These are phyloP conservation scores for Ajuga chamaepitys DNA, from an alignment of 257 asterid species.

Conservation along the genomic window DNA sequence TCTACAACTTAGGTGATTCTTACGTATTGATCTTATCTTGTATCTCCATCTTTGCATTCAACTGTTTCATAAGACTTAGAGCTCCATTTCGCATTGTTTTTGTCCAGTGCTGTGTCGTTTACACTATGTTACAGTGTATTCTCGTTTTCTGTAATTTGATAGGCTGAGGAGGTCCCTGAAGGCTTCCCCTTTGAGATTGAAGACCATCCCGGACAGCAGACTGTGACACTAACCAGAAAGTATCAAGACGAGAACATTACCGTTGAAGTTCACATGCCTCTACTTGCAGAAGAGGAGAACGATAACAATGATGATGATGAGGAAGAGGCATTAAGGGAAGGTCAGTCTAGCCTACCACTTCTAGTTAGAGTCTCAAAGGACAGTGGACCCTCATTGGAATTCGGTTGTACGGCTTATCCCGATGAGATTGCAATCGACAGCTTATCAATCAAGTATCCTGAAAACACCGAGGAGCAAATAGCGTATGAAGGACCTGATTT, in stretches of 20 bases:
- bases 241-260: constrained; percentile 58
- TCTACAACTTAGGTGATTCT: background rate
- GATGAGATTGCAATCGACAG: constrained; percentile 64
- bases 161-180: constrained; percentile 50
- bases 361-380: constrained; percentile 65
- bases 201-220: constrained; percentile 62
- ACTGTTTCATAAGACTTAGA: background rate
- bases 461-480: constrained; percentile 49
- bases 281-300: constrained; percentile 37
- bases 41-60: background rate
- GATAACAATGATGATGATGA: constrained; percentile 22
- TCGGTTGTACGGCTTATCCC: constrained; percentile 59
- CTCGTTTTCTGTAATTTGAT: background rate
- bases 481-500: constrained; percentile 93
- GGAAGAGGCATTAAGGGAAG: constrained; percentile 18
- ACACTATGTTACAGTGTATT: background rate
- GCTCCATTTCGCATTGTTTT: background rate
- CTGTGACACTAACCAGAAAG: constrained; percentile 49
- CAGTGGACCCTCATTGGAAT: constrained; percentile 56
- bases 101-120: background rate
- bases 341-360: constrained; percentile 43
- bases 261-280: constrained; percentile 77
- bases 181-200: constrained; percentile 68
- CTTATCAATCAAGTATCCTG: constrained; percentile 50
- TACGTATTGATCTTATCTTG: background rate